Evolutionary conservation across 257 asterid species (phyloP).

Genomic region (Marsdenia floribunda): DNA sequence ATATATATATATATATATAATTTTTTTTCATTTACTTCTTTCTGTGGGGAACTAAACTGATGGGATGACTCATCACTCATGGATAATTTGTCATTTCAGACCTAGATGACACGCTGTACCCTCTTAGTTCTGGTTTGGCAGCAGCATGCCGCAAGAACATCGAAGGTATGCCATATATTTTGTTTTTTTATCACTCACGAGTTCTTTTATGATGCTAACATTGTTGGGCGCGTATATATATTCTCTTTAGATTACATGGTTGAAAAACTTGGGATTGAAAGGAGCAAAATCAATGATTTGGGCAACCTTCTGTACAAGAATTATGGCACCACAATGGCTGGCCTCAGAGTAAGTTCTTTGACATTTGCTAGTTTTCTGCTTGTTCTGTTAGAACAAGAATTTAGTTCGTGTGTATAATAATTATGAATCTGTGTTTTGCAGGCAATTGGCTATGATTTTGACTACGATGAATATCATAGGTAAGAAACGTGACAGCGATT

Average conservation of each 20-base stretch:
- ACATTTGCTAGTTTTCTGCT: background rate
- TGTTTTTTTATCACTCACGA: background rate
- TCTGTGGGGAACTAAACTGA: background rate
- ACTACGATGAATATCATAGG: slow-evolving; percentile 95
- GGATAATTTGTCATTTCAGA: slow-evolving; percentile 33
- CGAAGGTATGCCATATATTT: slow-evolving; percentile 44
- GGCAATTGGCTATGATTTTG: slow-evolving; percentile 96
- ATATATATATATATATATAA: too few species aligned
- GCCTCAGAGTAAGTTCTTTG: slow-evolving; percentile 67
- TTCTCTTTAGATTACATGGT: slow-evolving; percentile 63
- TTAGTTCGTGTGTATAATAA: background rate
- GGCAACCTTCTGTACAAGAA: slow-evolving; percentile 70
- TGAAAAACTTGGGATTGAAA: slow-evolving; percentile 71
- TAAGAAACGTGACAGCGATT: background rate
- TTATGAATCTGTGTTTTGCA: slow-evolving; percentile 29
- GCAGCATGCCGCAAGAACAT: slow-evolving; percentile 59
- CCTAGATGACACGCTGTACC: slow-evolving; percentile 94
- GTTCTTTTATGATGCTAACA: background rate
- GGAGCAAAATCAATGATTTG: slow-evolving; percentile 55
- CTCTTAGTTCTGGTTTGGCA: slow-evolving; percentile 76
- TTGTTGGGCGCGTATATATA: background rate
- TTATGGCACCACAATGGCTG: slow-evolving; percentile 98
- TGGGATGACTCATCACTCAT: background rate
- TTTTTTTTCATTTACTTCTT: background rate
- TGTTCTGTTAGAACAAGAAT: background rate